A percentile compares a stretch with the other conserved stretches of the same genome.
Evolutionary conservation across 371 early-diverging fungal species (phyloP).

Genomic region (Thermomucor indicae-seudaticae): DNA sequence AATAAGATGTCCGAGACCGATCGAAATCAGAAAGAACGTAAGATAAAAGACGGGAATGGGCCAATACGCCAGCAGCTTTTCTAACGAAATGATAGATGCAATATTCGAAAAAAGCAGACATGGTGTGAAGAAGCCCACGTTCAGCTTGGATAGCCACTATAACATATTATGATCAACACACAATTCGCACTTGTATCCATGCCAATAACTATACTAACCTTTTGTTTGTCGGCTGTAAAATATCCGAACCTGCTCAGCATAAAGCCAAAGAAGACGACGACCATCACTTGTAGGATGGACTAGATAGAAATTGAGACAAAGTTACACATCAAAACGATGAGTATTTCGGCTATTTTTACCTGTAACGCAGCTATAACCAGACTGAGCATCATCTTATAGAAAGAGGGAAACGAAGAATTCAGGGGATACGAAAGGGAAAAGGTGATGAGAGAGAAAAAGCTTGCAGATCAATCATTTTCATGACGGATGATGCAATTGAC

Average conservation of each 20-base stretch:
- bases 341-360: background rate
- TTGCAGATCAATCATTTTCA: background rate
- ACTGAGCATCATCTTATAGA: background rate
- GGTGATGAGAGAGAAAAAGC: background rate
- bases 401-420: background rate
- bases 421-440: background rate
- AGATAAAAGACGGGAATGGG: constrained; percentile 66
- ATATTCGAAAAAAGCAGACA: constrained; percentile 74
- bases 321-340: background rate
- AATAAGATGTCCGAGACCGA: constrained; percentile 23
- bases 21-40: constrained; percentile 38
- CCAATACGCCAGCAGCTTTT: constrained; percentile 63
- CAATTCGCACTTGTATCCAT: background rate
- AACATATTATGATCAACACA: background rate
- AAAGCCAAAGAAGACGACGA: constrained; percentile 49
- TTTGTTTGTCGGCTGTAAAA: constrained; percentile 48
- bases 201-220: constrained; percentile 56
- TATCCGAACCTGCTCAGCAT: constrained; percentile 43
- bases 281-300: constrained; percentile 60
- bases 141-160: constrained; percentile 67
- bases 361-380: background rate
- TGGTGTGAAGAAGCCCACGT: constrained; percentile 72
- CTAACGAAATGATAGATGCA: constrained; percentile 58
- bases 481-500: background rate
- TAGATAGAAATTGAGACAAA: constrained; percentile 6